phyloP scores from a whole-genome alignment of 2,329 filamentous ascomycete genomes.

The Ilyonectria destructans region DNA sequence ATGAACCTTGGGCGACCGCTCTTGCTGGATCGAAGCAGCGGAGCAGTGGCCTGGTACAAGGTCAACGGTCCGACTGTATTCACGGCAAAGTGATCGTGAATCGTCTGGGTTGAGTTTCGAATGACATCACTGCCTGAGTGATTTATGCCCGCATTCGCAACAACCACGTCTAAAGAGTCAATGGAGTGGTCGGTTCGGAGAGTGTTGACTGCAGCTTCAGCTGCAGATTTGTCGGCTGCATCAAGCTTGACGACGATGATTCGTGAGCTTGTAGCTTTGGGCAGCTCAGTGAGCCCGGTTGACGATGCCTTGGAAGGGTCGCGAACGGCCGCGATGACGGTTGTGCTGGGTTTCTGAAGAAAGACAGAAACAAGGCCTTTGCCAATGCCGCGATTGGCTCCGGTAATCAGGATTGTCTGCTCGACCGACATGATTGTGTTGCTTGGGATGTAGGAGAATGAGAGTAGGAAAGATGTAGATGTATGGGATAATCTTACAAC shows the following conservation, averaged over 20 bases:
- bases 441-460: too few relatives aligned
- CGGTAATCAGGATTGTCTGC: constrained; percentile 52
- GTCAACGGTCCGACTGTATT: constrained; percentile 10
- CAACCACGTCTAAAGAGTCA: constrained; percentile 13
- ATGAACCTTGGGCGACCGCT: constrained; percentile 16
- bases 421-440: background rate
- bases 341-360: constrained; percentile 64
- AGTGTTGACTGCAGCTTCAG: background rate
- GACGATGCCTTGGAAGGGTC: constrained; percentile 5
- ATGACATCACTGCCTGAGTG: background rate
- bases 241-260: constrained; percentile 26
- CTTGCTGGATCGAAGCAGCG: constrained; percentile 20
- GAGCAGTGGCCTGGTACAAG: constrained; percentile 21
- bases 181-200: constrained; percentile 7
- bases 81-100: constrained; percentile 18
- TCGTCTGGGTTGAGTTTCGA: background rate
- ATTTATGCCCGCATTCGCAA: constrained; percentile 22
- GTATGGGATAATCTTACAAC: too few relatives aligned
- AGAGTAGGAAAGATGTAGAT: too few relatives aligned
- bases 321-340: constrained; percentile 18
- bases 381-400: constrained; percentile 60
- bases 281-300: background rate
- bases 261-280: background rate
- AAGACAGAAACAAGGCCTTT: constrained; percentile 55
- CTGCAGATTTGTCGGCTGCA: background rate